Conservation (phyloP, 1,284 basidiomycete species). For the Microbotryum violaceum region DNA sequence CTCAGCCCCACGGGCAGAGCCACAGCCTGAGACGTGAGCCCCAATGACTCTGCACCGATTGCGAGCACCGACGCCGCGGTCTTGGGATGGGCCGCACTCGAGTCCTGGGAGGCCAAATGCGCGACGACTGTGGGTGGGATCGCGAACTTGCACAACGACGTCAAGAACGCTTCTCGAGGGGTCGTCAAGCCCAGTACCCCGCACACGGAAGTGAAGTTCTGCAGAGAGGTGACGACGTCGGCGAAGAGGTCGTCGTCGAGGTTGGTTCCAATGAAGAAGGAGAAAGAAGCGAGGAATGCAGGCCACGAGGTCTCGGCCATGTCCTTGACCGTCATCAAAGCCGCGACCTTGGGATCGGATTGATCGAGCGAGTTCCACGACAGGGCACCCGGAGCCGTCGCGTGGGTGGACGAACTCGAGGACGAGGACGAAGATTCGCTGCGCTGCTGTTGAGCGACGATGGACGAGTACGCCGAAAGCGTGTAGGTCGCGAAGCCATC, state of each 20-base stretch:
- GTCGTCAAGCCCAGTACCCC: constrained; percentile 78
- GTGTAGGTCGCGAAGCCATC: constrained; percentile 74
- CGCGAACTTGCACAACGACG: constrained; percentile 73
- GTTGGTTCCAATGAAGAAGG: constrained; percentile 81
- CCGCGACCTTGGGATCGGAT: constrained; percentile 39
- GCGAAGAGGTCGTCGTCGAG: constrained; percentile 79
- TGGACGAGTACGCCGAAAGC: constrained; percentile 51
- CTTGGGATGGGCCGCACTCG: not conserved
- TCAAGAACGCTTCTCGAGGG: constrained; percentile 87
- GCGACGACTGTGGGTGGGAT: constrained; percentile 81
- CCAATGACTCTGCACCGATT: constrained; percentile 62
- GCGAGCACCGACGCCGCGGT: constrained; percentile 38
- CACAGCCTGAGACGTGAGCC: constrained; percentile 37
- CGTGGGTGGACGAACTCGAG: too few species aligned
- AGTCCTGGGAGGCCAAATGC: constrained; percentile 54
- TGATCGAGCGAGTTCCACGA: not conserved
- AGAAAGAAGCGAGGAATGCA: constrained; percentile 75
- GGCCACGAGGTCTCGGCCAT: constrained; percentile 87
- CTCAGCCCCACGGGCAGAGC: constrained; percentile 52
- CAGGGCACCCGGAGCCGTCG: too few species aligned
- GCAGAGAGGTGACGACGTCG: constrained; percentile 69
- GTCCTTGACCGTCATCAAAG: constrained; percentile 56
- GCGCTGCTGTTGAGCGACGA: constrained; percentile 50
- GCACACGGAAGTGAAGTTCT: constrained; percentile 76
- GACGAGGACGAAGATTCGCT: not conserved